Conservation (phyloP, 2,329 filamentous ascomycete genomes). For the Stachybotrys chartarum region DNA sequence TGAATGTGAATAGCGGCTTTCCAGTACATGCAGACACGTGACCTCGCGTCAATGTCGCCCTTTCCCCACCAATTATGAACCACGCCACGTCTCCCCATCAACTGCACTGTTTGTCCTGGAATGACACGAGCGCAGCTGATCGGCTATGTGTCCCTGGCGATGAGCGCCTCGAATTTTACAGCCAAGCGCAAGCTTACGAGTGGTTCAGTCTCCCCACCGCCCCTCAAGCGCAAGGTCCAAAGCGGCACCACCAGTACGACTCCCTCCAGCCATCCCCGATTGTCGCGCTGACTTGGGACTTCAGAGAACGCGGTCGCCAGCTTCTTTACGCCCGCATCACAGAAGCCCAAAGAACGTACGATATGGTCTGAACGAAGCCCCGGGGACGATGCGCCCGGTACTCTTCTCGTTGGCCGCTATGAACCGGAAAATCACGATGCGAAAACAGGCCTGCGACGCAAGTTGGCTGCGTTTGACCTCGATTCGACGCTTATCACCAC, state of each 20-base stretch:
- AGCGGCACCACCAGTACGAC: conserved; percentile 43
- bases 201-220: conserved; percentile 44
- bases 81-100: neutral
- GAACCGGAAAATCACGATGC: conserved; percentile 31
- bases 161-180: conserved; percentile 15
- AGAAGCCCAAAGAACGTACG: conserved; percentile 73
- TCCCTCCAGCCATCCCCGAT: neutral
- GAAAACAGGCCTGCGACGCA: conserved; percentile 33
- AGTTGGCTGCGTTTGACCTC: conserved; percentile 67
- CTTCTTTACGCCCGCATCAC: conserved; percentile 82
- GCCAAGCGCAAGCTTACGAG: conserved; percentile 30
- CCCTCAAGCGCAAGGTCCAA: conserved; percentile 43
- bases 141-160: conserved; percentile 3
- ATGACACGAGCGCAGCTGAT: neutral
- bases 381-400: conserved; percentile 38
- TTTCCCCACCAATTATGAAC: neutral
- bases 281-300: conserved; percentile 1
- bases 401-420: conserved; percentile 72
- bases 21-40: conserved; percentile 16
- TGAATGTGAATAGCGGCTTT: no score
- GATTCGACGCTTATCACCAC: conserved; percentile 84
- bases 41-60: conserved; percentile 17
- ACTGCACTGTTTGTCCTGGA: neutral
- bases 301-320: conserved; percentile 63
- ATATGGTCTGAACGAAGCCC: conserved; percentile 62